Conservation (phyloP, 1,139 yeast genomes). For the Candida neerlandica region DNA sequence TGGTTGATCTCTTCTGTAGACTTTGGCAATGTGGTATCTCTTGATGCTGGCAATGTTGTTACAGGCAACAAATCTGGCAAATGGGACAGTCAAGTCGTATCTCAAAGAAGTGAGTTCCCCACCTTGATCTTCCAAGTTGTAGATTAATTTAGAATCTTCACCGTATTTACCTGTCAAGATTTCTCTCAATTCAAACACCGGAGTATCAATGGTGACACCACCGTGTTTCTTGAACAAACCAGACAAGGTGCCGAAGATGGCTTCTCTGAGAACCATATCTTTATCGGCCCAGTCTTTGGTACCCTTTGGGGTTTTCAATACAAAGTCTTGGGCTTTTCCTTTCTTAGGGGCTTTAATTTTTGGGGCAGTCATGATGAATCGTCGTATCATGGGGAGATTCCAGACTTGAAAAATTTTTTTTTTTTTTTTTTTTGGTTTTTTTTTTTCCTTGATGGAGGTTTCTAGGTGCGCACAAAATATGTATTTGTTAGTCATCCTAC, state of each 20-base stretch:
- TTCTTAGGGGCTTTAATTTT: conserved; percentile 22
- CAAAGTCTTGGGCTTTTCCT: conserved; percentile 49
- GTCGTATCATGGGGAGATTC: conserved; percentile 1
- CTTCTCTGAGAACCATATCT: conserved; percentile 94
- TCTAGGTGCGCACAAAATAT: no score
- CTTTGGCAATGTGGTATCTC: conserved; percentile 96
- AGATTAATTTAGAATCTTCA: conserved; percentile 94
- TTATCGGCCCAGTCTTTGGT: conserved; percentile 98
- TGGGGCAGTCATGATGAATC: conserved; percentile 1
- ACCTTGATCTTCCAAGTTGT: conserved; percentile 96
- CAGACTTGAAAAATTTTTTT: conserved; percentile 11
- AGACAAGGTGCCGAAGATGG: conserved; percentile 73
- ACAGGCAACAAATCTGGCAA: conserved; percentile 95
- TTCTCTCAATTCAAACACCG: conserved; percentile 94
- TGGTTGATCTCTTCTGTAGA: conserved; percentile 97
- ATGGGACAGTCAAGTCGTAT: conserved; percentile 96
- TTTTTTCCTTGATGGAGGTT: no score
- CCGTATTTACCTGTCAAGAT: conserved; percentile 96
- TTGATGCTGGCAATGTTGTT: conserved; percentile 87
- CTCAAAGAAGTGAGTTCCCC: conserved; percentile 95
- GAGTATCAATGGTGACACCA: conserved; percentile 96
- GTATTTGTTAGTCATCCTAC: no score
- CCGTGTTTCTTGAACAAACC: conserved; percentile 89
- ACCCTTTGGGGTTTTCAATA: conserved; percentile 93
- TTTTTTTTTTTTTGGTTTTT: not conserved